These are phyloP conservation scores for Globisporangium echinulatum DNA, from an alignment of 352 stramenopile species.

Conservation along the genomic window DNA sequence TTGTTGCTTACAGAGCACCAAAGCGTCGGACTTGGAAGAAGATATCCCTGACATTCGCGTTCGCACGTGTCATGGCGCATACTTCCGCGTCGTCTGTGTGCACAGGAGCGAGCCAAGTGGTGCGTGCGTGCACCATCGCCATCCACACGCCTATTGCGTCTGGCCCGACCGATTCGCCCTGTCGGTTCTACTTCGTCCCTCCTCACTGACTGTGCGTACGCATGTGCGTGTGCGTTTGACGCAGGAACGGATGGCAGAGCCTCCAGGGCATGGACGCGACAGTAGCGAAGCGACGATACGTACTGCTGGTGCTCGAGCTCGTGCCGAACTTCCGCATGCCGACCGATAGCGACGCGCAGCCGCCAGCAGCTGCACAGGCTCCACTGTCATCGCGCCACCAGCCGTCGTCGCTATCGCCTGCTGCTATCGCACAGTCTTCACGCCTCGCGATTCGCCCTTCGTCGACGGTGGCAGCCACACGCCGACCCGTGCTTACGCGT, in stretches of 20 bases:
- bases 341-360: slow-evolving; percentile 2
- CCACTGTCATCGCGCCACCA: no score
- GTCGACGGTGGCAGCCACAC: no score
- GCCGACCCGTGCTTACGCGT: neutral
- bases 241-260: slow-evolving; percentile 47
- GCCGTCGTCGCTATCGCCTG: no score
- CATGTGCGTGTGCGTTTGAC: slow-evolving; percentile 1
- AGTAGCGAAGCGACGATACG: slow-evolving; percentile 44
- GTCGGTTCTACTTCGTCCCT: no score
- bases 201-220: neutral
- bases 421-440: no score
- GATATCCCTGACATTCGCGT: neutral
- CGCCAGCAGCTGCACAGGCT: neutral
- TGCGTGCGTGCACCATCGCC: slow-evolving; percentile 9
- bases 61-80: neutral
- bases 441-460: no score
- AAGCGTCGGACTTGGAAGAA: no score
- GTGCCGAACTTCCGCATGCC: slow-evolving; percentile 39
- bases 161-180: no score
- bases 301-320: slow-evolving; percentile 42
- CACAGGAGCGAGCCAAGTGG: slow-evolving; percentile 56
- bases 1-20: no score
- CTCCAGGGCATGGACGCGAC: slow-evolving; percentile 28
- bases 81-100: neutral
- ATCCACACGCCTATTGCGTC: neutral